Evolutionary conservation across 2,329 filamentous ascomycete genomes (phyloP).

Genomic region (Calonectria fujianensis): DNA sequence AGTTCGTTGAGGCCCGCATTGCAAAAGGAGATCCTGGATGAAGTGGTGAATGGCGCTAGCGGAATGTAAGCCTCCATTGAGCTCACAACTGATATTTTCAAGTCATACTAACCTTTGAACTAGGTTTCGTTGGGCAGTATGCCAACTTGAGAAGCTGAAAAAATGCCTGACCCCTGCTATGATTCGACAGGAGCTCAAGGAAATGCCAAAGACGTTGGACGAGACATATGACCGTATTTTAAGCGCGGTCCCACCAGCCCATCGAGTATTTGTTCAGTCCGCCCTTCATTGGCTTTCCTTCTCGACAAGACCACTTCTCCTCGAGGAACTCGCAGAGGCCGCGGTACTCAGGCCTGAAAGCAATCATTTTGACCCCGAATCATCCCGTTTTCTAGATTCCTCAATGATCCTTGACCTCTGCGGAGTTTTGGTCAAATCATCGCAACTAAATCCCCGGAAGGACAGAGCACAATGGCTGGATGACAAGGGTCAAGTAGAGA

Average conservation of each 20-base stretch:
- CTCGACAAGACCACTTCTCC: not conserved
- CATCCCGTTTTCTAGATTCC: not conserved
- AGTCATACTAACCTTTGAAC: not conserved
- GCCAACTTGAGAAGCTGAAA: constrained; percentile 14
- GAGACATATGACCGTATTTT: constrained; percentile 20
- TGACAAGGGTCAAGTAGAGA: constrained; percentile 3
- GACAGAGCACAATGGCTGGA: constrained; percentile 2
- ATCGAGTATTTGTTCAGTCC: not conserved
- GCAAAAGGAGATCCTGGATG: constrained; percentile 11
- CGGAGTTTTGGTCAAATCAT: constrained; percentile 5
- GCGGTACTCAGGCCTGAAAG: not conserved
- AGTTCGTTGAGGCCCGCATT: constrained; percentile 10
- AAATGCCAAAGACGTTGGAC: constrained; percentile 11
- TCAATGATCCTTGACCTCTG: constrained; percentile 15
- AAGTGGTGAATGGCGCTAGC: not conserved
- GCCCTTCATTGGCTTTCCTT: constrained; percentile 22
- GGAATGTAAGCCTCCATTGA: constrained; percentile 5
- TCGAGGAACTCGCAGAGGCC: constrained; percentile 23
- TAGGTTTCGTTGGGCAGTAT: constrained; percentile 30
- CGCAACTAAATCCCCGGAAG: not conserved
- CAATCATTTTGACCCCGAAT: not conserved
- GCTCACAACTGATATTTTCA: not conserved
- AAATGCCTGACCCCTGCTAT: constrained; percentile 7
- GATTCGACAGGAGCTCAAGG: constrained; percentile 10
- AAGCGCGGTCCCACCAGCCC: not conserved